phyloP scores from a whole-genome alignment of 73 alveolate genomes.

The Paramecium caudatum region DNA sequence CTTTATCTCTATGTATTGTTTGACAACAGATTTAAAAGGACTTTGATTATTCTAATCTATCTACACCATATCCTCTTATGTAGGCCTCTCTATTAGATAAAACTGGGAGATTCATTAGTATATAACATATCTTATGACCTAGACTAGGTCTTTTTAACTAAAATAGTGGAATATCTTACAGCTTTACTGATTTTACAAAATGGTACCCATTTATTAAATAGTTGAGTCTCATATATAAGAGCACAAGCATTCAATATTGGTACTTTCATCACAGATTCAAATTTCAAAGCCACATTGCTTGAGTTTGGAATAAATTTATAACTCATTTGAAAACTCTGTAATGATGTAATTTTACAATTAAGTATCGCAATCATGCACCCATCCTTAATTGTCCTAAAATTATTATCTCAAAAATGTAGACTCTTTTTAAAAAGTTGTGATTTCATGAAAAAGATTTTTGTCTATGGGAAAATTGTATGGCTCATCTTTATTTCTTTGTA shows the following conservation, averaged over 20 bases:
- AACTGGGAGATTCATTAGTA: conserved; percentile 65
- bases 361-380: conserved; percentile 39
- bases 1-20: conserved; percentile 41
- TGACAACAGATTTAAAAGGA: conserved; percentile 54
- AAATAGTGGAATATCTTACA: neutral
- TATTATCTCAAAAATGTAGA: neutral
- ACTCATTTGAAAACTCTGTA: conserved; percentile 21
- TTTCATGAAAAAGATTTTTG: neutral
- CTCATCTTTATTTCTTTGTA: neutral
- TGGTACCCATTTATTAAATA: conserved; percentile 60
- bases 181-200: conserved; percentile 59
- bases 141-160: neutral
- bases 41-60: conserved; percentile 49
- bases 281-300: conserved; percentile 6
- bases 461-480: neutral
- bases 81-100: conserved; percentile 69
- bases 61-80: conserved; percentile 65
- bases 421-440: conserved; percentile 3
- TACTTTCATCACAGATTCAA: conserved; percentile 36
- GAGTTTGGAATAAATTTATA: conserved; percentile 19
- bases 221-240: conserved; percentile 52
- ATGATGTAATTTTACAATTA: neutral
- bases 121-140: conserved; percentile 68
- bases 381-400: conserved; percentile 24
- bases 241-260: conserved; percentile 1